Conservation (phyloP, 164 flowering plant genomes). For the Magnolia changhungtana region DNA sequence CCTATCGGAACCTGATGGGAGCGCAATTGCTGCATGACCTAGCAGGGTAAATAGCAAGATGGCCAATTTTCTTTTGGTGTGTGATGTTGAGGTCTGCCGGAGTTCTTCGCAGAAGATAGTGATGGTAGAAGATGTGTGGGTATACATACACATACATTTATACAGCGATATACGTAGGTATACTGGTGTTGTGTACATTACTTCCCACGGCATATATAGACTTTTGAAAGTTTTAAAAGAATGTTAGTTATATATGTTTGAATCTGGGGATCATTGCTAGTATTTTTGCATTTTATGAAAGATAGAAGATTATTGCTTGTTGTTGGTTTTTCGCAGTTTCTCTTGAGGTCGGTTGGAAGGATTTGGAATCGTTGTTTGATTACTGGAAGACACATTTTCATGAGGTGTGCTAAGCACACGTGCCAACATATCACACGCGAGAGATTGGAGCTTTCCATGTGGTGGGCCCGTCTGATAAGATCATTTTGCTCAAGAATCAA, state of each 20-base stretch:
- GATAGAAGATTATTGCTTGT: background rate
- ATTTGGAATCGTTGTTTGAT: too few species aligned
- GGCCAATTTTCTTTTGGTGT: background rate
- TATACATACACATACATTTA: background rate
- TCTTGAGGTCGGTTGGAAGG: too few species aligned
- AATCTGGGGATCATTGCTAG: background rate
- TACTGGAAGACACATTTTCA: too few species aligned
- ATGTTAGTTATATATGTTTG: background rate
- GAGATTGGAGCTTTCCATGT: too few species aligned
- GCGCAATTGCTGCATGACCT: conserved; percentile 82
- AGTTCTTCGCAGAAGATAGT: background rate
- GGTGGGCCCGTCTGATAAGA: too few species aligned
- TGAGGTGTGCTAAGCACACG: too few species aligned
- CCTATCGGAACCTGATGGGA: conserved; percentile 81
- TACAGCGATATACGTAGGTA: background rate
- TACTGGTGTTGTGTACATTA: background rate
- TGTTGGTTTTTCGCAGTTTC: background rate
- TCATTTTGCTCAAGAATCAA: too few species aligned
- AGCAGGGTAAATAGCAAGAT: conserved; percentile 35
- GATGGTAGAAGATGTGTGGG: background rate
- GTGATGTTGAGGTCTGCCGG: background rate
- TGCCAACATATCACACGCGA: too few species aligned
- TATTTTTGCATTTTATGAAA: background rate
- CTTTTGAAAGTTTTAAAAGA: background rate
- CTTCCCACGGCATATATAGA: background rate